Percentiles rank a stretch among this genome's conserved stretches.
These are phyloP conservation scores for Cryptosporidium ryanae DNA, from an alignment of 169 alveolate genomes.

Conservation along the genomic window DNA sequence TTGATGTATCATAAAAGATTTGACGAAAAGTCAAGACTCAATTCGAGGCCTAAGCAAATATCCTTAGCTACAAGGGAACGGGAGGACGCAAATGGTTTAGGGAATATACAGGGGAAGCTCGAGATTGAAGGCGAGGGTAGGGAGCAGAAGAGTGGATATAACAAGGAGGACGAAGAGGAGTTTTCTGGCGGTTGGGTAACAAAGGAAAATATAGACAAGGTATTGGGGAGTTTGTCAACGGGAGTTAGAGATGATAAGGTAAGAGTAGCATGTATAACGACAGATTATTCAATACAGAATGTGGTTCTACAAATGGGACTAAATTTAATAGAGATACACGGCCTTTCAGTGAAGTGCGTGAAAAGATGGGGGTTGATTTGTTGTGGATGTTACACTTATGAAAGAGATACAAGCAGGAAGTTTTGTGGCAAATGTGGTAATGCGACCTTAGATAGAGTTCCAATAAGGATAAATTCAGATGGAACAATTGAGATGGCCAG, in stretches of 20 bases:
- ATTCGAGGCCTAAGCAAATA: constrained; percentile 75
- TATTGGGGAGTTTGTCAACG: constrained; percentile 69
- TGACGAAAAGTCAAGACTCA: constrained; percentile 83
- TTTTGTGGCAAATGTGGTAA: constrained; percentile 91
- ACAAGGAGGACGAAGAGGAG: constrained; percentile 31
- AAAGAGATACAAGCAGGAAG: constrained; percentile 77
- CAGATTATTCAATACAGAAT: constrained; percentile 92
- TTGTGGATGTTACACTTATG: constrained; percentile 82
- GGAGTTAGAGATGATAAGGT: constrained; percentile 26
- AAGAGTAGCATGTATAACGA: constrained; percentile 87
- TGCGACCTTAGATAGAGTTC: constrained; percentile 87
- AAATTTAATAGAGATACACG: constrained; percentile 87
- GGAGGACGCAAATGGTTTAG: constrained; percentile 13
- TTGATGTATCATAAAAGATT: constrained; percentile 80
- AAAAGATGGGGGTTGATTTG: constrained; percentile 88
- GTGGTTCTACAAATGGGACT: constrained; percentile 90
- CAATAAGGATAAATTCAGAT: constrained; percentile 79
- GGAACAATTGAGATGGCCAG: constrained; percentile 80
- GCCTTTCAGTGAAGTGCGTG: constrained; percentile 84
- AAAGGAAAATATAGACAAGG: constrained; percentile 79
- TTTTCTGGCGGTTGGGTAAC: constrained; percentile 83
- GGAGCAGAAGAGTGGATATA: constrained; percentile 41
- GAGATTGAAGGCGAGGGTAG: constrained; percentile 7
- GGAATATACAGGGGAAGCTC: not conserved
- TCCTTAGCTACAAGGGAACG: constrained; percentile 67